Evolutionary conservation across 2,329 filamentous ascomycete species (phyloP).

Genomic region (Ophiostoma perfectum): DNA sequence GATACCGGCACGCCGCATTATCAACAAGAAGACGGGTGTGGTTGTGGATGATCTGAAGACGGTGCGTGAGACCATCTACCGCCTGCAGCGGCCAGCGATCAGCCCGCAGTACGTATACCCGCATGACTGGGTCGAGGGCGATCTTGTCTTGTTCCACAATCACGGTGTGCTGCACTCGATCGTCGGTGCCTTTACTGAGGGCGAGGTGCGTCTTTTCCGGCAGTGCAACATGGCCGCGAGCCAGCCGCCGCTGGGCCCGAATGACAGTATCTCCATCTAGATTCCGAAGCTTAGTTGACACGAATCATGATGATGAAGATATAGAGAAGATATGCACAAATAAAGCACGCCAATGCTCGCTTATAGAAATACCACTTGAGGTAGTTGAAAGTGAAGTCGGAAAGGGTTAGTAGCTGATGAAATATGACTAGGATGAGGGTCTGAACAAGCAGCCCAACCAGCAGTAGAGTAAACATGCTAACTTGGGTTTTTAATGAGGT

Average conservation of each 20-base stretch:
- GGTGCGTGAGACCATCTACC: constrained; percentile 63
- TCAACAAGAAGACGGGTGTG: constrained; percentile 57
- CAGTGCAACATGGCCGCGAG: constrained; percentile 75
- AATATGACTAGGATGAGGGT: too few species aligned
- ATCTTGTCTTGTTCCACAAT: constrained; percentile 74
- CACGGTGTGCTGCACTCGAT: constrained; percentile 69
- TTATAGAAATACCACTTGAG: too few species aligned
- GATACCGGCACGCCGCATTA: constrained; percentile 53
- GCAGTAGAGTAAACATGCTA: too few species aligned
- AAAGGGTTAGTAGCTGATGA: too few species aligned
- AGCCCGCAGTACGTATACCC: constrained; percentile 62
- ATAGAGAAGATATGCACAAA: too few species aligned
- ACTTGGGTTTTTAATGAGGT: too few species aligned
- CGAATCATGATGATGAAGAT: background rate
- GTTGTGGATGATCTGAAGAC: constrained; percentile 62
- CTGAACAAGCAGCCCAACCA: too few species aligned
- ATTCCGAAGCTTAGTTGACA: too few species aligned
- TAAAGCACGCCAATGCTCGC: too few species aligned
- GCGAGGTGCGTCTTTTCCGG: constrained; percentile 69
- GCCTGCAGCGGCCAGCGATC: constrained; percentile 64
- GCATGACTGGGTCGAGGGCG: constrained; percentile 72
- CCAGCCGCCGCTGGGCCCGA: constrained; percentile 24
- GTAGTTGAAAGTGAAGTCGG: too few species aligned
- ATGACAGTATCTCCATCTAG: background rate
- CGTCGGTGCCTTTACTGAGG: constrained; percentile 65